phyloP scores from a whole-genome alignment of 1,139 yeast species.

The Hyphopichia fennica region DNA sequence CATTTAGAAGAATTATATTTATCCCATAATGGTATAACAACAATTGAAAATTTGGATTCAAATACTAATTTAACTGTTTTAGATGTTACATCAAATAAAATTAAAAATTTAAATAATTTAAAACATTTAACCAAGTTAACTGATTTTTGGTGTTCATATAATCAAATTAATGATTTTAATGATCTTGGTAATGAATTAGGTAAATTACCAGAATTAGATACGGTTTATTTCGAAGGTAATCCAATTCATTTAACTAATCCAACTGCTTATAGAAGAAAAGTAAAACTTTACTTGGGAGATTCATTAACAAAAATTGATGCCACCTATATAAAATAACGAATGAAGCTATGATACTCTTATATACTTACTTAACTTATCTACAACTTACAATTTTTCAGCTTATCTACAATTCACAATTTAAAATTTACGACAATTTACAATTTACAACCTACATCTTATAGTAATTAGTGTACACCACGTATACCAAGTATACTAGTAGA shows the following conservation, averaged over 20 bases:
- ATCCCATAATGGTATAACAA: conserved; percentile 78
- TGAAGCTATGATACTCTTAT: too few relatives aligned
- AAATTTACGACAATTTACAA: too few relatives aligned
- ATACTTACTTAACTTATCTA: too few relatives aligned
- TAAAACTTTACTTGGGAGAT: conserved; percentile 70
- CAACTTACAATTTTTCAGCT: too few relatives aligned
- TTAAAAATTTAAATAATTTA: conserved; percentile 62
- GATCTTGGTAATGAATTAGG: conserved; percentile 69
- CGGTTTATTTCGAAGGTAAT: conserved; percentile 94
- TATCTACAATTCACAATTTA: too few relatives aligned
- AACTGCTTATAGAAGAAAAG: conserved; percentile 82
- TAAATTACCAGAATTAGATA: conserved; percentile 64
- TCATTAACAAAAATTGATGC: conserved; percentile 90
- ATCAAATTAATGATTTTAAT: conserved; percentile 64
- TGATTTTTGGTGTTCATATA: conserved; percentile 92
- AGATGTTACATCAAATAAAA: conserved; percentile 78
- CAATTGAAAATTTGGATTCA: conserved; percentile 76
- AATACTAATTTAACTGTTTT: conserved; percentile 67
- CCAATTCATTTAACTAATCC: conserved; percentile 75
- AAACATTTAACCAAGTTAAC: conserved; percentile 68
- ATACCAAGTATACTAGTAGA: too few relatives aligned
- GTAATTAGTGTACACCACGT: too few relatives aligned
- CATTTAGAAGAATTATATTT: conserved; percentile 84
- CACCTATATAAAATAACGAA: conserved; percentile 49
- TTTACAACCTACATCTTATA: too few relatives aligned